Base-by-base conservation (phyloP, 345 rosid species). In the Cochlearia excelsa region DNA sequence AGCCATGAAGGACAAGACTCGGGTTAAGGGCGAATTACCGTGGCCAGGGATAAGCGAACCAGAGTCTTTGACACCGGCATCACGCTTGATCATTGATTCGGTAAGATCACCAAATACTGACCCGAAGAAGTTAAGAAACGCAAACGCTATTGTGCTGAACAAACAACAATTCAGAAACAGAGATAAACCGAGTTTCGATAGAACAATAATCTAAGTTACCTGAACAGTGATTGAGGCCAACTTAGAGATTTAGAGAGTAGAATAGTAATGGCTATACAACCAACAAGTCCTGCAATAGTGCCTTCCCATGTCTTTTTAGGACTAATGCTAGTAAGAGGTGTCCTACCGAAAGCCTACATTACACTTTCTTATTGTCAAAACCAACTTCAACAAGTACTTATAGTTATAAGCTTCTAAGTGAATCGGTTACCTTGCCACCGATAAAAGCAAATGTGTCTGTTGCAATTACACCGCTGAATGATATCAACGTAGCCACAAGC, bases 251-350 rank as follows among this genome's bases (percentile, higher is more conserved):
- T 86, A 33, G 84, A 81, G n/a, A 92, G 64, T 35, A 81, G 31
- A 29, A 81, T 40, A 51, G 90, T 72, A 16, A 83, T 79, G 42
- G 72, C 87, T 57, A 91, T 75, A 77, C 96, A 91, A 54, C 98
- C 98, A 56, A 79, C 88, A 70, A 91, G 72, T 42, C 96, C 98
- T 10, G 73, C 70, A 50, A 83, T 58, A 59, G 95, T 79, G 63
- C 98, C 98, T 75, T 88, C 98, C 98, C 98, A 88, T 50, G 98
- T 88, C 80, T 88, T 88, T 74, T 88, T 88, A 2, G 96, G 98
- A 70, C 98, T 88, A 58, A 88, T 76, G 69, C 67, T 82, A 46
- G 85, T 86, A 59, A 91, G 88, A 8, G 80, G 87, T 3, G 95
- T 88, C 78, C 77, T 80, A 33, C 98, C 96, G 78, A 86, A 82